These are phyloP conservation scores for Bathelium albidoporum DNA, from an alignment of 495 filamentous ascomycete species.

Conservation along the genomic window DNA sequence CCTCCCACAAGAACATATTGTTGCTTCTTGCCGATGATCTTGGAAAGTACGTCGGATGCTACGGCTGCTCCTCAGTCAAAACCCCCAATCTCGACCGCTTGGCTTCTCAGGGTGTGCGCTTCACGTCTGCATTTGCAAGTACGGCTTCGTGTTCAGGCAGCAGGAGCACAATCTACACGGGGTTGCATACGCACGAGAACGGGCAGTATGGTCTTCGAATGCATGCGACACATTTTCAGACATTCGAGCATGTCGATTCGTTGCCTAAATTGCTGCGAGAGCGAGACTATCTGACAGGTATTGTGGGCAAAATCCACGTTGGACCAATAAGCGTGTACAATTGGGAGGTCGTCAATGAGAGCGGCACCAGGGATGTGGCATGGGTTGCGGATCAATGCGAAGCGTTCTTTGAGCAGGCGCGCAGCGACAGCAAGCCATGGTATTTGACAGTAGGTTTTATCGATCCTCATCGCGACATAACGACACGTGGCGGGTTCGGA, in stretches of 20 bases:
- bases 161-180: slow-evolving; percentile 37
- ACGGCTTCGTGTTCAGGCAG: slow-evolving; percentile 39
- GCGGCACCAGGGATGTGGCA: slow-evolving; percentile 29
- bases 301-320: slow-evolving; percentile 41
- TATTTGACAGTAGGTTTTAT: slow-evolving; percentile 37
- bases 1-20: slow-evolving; percentile 29
- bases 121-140: slow-evolving; percentile 35
- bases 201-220: slow-evolving; percentile 36
- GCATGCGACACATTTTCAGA: slow-evolving; percentile 32
- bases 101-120: slow-evolving; percentile 27
- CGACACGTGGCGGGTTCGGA: slow-evolving; percentile 34
- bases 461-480: slow-evolving; percentile 36
- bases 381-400: slow-evolving; percentile 29
- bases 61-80: slow-evolving; percentile 26
- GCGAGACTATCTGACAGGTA: slow-evolving; percentile 33
- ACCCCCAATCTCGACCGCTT: slow-evolving; percentile 35
- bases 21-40: slow-evolving; percentile 38
- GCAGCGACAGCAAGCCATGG: slow-evolving; percentile 26
- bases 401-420: slow-evolving; percentile 30
- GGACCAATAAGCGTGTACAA: slow-evolving; percentile 33
- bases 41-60: slow-evolving; percentile 32
- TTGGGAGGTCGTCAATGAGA: slow-evolving; percentile 34
- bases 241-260: slow-evolving; percentile 35
- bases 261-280: slow-evolving; percentile 30
- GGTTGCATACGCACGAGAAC: slow-evolving; percentile 39